Percentiles rank a stretch among this genome's conserved stretches.
Evolutionary conservation across 495 filamentous ascomycete genomes (phyloP).

Genomic region (Aspergillus olivimuriae): DNA sequence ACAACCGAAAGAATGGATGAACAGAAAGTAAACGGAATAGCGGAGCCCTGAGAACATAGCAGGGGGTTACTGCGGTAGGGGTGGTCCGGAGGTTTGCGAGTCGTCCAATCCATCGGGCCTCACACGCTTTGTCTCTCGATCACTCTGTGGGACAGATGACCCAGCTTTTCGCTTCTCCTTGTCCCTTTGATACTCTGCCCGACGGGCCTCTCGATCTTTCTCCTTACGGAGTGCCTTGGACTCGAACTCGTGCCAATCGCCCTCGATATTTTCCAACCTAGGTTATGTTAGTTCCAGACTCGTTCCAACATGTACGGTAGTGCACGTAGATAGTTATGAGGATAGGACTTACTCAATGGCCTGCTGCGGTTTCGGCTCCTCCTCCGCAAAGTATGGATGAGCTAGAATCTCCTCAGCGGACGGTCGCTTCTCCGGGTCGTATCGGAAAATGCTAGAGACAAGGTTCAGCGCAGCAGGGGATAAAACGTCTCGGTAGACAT

Average conservation of each 20-base stretch:
- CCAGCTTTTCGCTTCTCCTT: conserved; percentile 45
- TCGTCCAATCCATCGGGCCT: conserved; percentile 18
- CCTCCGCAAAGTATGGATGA: conserved; percentile 81
- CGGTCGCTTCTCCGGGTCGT: conserved; percentile 80
- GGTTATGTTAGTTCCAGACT: too few species aligned
- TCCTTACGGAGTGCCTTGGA: conserved; percentile 91
- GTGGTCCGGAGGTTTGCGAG: neutral
- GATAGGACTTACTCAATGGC: conserved; percentile 67
- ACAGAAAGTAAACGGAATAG: too few species aligned
- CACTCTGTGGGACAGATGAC: conserved; percentile 21
- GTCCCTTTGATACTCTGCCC: conserved; percentile 48
- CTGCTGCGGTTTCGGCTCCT: conserved; percentile 72
- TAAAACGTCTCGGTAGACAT: conserved; percentile 68
- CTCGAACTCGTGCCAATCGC: conserved; percentile 99
- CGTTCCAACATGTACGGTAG: too few species aligned
- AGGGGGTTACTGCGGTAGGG: conserved; percentile 1
- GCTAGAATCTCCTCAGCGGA: conserved; percentile 78
- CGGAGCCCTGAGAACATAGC: too few species aligned
- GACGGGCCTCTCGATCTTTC: conserved; percentile 73
- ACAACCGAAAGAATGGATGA: too few species aligned
- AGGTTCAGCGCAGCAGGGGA: conserved; percentile 78
- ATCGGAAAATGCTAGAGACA: conserved; percentile 73
- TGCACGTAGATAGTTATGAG: too few species aligned
- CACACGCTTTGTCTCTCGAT: conserved; percentile 35
- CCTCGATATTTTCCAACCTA: conserved; percentile 76